phyloP scores from a whole-genome alignment of 768 basidiomycete genomes.

The Hericium coralloides region DNA sequence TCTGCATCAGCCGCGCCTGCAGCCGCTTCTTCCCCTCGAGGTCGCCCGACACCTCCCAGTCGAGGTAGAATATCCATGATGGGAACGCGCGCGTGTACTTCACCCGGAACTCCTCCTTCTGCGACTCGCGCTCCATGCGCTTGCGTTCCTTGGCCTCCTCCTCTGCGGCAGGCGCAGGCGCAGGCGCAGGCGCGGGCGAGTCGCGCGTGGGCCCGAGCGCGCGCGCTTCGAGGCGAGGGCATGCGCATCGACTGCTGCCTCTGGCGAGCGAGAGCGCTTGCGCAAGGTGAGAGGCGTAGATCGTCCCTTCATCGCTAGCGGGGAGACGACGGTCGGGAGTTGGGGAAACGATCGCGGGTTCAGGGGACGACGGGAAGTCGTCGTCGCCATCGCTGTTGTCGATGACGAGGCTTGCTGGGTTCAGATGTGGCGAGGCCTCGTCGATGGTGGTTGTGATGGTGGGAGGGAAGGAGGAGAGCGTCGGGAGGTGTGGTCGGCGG shows the following conservation, averaged over 20 bases:
- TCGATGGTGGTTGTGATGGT: neutral
- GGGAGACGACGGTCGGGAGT: conserved; percentile 7
- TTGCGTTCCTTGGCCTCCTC: conserved; percentile 12
- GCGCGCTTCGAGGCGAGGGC: conserved; percentile 11
- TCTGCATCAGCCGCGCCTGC: conserved; percentile 46
- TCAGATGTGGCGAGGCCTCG: neutral
- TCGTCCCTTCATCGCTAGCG: conserved; percentile 4
- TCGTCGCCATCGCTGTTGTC: conserved; percentile 7
- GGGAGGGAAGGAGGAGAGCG: neutral
- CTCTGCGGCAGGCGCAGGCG: neutral
- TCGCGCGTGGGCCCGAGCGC: conserved; percentile 3
- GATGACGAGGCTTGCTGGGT: neutral
- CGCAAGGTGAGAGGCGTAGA: conserved; percentile 6
- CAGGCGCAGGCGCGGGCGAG: conserved; percentile 3
- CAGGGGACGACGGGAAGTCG: conserved; percentile 11
- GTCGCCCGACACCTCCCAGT: conserved; percentile 60
- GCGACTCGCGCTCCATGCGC: conserved; percentile 13
- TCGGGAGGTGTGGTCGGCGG: conserved; percentile 3
- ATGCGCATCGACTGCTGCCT: conserved; percentile 9
- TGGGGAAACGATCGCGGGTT: conserved; percentile 13
- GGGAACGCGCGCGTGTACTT: conserved; percentile 47
- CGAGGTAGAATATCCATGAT: conserved; percentile 62
- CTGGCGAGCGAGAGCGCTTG: conserved; percentile 14
- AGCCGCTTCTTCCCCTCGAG: conserved; percentile 32
- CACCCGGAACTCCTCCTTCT: conserved; percentile 11